These are phyloP conservation scores for Phytophthora megakarya DNA, from an alignment of 352 stramenopile genomes.

Conservation along the genomic window DNA sequence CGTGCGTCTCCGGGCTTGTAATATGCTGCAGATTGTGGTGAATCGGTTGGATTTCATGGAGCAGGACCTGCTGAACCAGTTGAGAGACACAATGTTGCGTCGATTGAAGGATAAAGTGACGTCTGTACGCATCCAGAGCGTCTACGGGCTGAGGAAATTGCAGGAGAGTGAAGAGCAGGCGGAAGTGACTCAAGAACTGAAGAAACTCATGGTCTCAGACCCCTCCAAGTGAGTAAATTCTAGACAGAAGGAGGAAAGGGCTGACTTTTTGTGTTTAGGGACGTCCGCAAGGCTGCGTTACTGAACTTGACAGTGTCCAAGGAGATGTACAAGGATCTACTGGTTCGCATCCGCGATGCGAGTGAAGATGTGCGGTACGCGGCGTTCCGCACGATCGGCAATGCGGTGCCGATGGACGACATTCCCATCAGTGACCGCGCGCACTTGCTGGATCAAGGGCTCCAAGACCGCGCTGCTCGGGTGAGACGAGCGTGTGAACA, in stretches of 20 bases:
- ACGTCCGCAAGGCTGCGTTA: slow-evolving; percentile 70
- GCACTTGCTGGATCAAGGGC: slow-evolving; percentile 74
- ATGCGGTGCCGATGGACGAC: slow-evolving; percentile 48
- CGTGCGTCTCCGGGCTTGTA: slow-evolving; percentile 56
- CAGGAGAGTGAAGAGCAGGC: slow-evolving; percentile 52
- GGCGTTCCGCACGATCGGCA: slow-evolving; percentile 61
- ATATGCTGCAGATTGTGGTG: slow-evolving; percentile 70
- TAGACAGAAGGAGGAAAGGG: background rate
- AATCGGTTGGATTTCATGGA: slow-evolving; percentile 58
- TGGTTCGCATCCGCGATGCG: slow-evolving; percentile 79
- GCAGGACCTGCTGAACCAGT: slow-evolving; percentile 38
- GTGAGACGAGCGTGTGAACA: slow-evolving; percentile 65
- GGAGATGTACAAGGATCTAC: slow-evolving; percentile 53
- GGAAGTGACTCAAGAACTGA: slow-evolving; percentile 48
- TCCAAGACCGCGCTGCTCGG: slow-evolving; percentile 64
- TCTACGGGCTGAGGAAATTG: slow-evolving; percentile 64
- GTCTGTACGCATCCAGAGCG: slow-evolving; percentile 60
- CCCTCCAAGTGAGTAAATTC: slow-evolving; percentile 62
- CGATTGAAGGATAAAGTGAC: slow-evolving; percentile 71
- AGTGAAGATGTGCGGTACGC: slow-evolving; percentile 69
- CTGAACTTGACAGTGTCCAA: slow-evolving; percentile 53
- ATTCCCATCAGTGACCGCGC: slow-evolving; percentile 70
- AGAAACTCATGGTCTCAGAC: slow-evolving; percentile 69
- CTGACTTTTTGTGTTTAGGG: slow-evolving; percentile 32
- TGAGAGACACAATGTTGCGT: slow-evolving; percentile 50